Evolutionary conservation across 1,139 yeast genomes (phyloP), one percentile per base, ranked within the genome.

Genomic region (Yamadazyma dendronema): DNA sequence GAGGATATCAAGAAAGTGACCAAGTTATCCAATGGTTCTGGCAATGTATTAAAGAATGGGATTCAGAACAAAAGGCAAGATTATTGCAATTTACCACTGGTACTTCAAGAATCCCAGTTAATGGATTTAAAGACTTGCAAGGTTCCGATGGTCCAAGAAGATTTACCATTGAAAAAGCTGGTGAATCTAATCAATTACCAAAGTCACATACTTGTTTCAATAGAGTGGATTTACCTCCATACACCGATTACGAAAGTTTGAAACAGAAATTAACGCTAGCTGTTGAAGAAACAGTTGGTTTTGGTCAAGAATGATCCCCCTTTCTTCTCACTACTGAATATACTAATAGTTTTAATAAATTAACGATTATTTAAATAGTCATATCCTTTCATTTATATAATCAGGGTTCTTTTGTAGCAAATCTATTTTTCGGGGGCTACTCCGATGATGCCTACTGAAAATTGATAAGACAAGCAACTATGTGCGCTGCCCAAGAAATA

Each of bases 121-220:
- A 92, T 63, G 99, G 99, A 29, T 92, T 92, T 72, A 92, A 92
- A 64, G 99, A 92, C 65, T 74, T 92, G 52, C 98, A 92, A 67
- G 99, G 98, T 47, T 85, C 96, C 15, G 98, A 92, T 66, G 98
- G 98, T 41, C 98, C 98, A 37, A 85, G 98, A 72, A 79, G 97
- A 57, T 94, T 94, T 61, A 92, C 98, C 6, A 90, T 92, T 61
- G 98, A 94, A 63, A 90, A 89, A 63, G 97, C 97, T 5, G 98
- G 98, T 41, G 97, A 92, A 59, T 60, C 85, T 27, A 83, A 83
- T 54, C 96, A 90, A 67, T 74, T 92, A 53, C 99, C 99, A 33
- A 92, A 92, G 62, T 85, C 96, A 17, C 98, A 94, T 60, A 88
- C 96, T 9, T 88, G 96, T 73, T 88, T 88, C 74, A 88, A 88